These are phyloP conservation scores for Boletus holoroseus DNA, from an alignment of 1,284 basidiomycete species.

Conservation along the genomic window DNA sequence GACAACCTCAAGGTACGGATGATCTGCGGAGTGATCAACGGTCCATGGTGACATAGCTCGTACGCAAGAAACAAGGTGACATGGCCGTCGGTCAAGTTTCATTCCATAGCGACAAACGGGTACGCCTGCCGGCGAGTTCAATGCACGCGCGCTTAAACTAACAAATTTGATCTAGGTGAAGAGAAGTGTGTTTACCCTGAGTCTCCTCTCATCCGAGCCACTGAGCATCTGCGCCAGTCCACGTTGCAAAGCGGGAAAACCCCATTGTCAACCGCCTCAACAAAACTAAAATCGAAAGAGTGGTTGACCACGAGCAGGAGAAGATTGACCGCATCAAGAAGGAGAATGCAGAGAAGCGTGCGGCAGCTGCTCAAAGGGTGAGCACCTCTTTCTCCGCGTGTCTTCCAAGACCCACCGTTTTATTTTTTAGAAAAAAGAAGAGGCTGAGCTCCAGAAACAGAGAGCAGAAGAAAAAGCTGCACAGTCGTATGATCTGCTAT, in stretches of 20 bases:
- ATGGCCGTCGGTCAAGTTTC: conserved; percentile 96
- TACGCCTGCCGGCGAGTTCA: conserved; percentile 30
- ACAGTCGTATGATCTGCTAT: conserved; percentile 69
- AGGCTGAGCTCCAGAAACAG: conserved; percentile 57
- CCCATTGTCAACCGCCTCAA: conserved; percentile 89
- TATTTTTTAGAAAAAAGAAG: conserved; percentile 58
- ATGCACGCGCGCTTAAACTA: neutral
- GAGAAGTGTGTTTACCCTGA: conserved; percentile 46
- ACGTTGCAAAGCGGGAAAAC: conserved; percentile 82
- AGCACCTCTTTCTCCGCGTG: conserved; percentile 1
- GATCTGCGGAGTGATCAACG: neutral
- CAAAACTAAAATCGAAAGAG: conserved; percentile 84
- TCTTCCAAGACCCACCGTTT: neutral
- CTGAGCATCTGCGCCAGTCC: conserved; percentile 42
- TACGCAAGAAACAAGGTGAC: conserved; percentile 82
- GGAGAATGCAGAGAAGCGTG: conserved; percentile 66
- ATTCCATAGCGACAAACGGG: conserved; percentile 86
- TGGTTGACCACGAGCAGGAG: conserved; percentile 91
- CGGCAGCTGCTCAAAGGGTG: conserved; percentile 60
- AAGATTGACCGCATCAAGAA: conserved; percentile 74
- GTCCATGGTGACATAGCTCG: conserved; percentile 3
- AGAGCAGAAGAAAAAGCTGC: conserved; percentile 75
- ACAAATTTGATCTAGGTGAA: conserved; percentile 53
- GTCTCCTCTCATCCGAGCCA: neutral
- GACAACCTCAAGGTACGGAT: conserved; percentile 76